phyloP scores from a whole-genome alignment of 2,329 filamentous ascomycete genomes.

The Monosporascus ibericus region DNA sequence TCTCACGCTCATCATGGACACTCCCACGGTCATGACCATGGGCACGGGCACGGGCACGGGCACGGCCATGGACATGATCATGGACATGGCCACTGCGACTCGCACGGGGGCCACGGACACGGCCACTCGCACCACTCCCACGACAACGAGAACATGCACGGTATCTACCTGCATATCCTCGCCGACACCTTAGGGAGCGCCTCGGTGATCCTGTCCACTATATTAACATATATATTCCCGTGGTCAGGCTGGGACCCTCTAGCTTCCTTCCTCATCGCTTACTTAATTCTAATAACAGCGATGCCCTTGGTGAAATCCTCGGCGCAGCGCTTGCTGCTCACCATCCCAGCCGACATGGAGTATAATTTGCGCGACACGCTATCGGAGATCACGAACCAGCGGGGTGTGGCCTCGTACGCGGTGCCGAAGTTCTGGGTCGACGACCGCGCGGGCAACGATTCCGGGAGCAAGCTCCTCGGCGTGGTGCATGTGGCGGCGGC shows the following conservation, averaged over 20 bases:
- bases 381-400: conserved; percentile 72
- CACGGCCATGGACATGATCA: conserved; percentile 30
- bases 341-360: conserved; percentile 77
- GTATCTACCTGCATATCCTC: conserved; percentile 91
- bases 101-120: conserved; percentile 25
- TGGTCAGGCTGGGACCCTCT: conserved; percentile 95
- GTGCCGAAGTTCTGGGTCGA: conserved; percentile 92
- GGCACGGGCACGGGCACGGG: conserved; percentile 27
- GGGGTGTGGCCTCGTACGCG: conserved; percentile 79
- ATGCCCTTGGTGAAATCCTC: conserved; percentile 81
- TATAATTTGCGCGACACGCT: conserved; percentile 83
- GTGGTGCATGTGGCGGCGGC: conserved; percentile 82
- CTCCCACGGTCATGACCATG: conserved; percentile 22
- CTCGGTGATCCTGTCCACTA: conserved; percentile 87
- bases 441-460: conserved; percentile 47
- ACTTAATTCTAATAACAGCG: conserved; percentile 88
- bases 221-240: conserved; percentile 77
- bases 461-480: conserved; percentile 58
- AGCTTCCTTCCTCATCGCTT: conserved; percentile 87
- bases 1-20: conserved; percentile 53
- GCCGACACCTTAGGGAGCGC: conserved; percentile 92
- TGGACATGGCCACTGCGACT: conserved; percentile 20
- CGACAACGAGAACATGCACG: conserved; percentile 95
- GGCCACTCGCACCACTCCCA: conserved; percentile 50
- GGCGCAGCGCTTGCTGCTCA: conserved; percentile 75